These are phyloP conservation scores for Nicotiana sylvestris DNA, from an alignment of 257 asterid genomes.

Conservation along the genomic window DNA sequence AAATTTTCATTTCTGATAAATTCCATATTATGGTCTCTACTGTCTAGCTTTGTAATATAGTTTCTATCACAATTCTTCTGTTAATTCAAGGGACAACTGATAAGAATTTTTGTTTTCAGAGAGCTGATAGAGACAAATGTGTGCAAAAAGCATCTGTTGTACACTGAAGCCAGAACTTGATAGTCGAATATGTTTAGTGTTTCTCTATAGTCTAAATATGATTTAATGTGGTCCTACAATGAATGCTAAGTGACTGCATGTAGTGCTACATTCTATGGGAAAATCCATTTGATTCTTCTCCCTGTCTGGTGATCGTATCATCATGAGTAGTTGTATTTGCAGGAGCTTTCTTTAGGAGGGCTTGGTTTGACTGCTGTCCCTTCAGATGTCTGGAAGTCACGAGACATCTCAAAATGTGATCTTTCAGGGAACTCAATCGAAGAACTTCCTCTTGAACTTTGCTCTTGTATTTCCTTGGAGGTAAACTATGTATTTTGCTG, in stretches of 20 bases:
- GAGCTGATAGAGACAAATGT: neutral
- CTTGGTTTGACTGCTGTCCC: conserved; percentile 65
- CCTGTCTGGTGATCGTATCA: neutral
- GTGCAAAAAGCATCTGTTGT: neutral
- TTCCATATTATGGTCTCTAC: neutral
- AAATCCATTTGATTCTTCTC: neutral
- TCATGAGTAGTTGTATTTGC: conserved; percentile 25
- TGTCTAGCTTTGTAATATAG: neutral
- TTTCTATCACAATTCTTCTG: neutral
- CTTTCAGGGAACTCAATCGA: conserved; percentile 74
- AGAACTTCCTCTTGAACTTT: conserved; percentile 76
- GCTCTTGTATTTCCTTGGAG: conserved; percentile 74
- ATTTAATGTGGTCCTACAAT: neutral
- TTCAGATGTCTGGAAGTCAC: conserved; percentile 69
- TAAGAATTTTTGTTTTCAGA: neutral
- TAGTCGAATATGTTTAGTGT: neutral
- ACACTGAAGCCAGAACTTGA: neutral
- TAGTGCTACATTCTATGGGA: neutral
- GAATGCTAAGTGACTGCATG: neutral
- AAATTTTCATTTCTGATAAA: neutral
- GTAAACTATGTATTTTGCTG: conserved; percentile 26
- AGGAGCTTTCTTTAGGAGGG: conserved; percentile 81
- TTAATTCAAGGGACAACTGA: neutral
- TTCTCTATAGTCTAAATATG: neutral
- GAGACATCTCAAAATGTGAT: conserved; percentile 65